These are phyloP conservation scores for Lodderomyces margitis DNA, from an alignment of 1,139 yeast species.

Conservation along the genomic window DNA sequence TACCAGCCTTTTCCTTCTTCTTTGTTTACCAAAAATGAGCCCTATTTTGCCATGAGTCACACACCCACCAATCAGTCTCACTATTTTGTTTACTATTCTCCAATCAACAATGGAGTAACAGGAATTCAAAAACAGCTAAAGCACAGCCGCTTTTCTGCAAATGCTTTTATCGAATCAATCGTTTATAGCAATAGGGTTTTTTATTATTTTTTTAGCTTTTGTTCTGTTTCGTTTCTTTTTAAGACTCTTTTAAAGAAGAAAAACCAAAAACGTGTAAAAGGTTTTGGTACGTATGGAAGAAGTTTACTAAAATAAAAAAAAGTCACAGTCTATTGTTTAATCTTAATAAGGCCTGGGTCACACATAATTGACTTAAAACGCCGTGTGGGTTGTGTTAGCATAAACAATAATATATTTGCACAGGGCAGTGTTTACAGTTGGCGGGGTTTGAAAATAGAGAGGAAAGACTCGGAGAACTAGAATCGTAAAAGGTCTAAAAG, in stretches of 20 bases:
- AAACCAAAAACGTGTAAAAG: too few species aligned
- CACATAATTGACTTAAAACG: not conserved
- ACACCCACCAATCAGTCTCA: not conserved
- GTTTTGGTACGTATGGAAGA: too few species aligned
- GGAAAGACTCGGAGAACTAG: constrained; percentile 1
- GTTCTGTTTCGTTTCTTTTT: too few species aligned
- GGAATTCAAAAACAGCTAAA: not conserved
- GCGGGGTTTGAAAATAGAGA: constrained; percentile 1
- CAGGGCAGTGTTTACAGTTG: not conserved
- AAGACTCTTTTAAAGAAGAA: too few species aligned
- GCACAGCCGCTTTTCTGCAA: not conserved
- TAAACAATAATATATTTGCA: not conserved
- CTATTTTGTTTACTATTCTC: too few species aligned
- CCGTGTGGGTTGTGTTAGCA: not conserved
- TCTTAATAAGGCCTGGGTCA: not conserved
- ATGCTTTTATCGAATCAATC: not conserved
- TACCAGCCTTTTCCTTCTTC: too few species aligned
- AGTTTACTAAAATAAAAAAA: too few species aligned
- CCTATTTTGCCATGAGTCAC: not conserved
- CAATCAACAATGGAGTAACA: not conserved
- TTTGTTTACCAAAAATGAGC: not conserved
- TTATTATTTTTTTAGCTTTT: too few species aligned
- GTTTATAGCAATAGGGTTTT: not conserved
- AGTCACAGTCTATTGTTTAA: too few species aligned
- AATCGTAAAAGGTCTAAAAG: too few species aligned